Base-by-base conservation (phyloP, 495 filamentous ascomycete species). In the Annulohypoxylon nitens region DNA sequence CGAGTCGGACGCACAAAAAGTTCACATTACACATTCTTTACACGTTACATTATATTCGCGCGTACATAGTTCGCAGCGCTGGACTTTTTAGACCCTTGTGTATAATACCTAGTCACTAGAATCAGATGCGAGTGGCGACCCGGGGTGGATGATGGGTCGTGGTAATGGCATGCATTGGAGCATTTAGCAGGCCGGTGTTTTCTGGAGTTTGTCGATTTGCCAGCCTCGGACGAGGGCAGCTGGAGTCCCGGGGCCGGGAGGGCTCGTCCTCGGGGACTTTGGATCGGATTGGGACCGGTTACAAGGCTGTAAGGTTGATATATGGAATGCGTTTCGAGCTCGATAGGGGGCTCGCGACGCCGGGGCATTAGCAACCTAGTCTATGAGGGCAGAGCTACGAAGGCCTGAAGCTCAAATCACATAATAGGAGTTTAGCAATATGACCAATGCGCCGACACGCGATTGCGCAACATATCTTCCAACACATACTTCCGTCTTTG, bases 21-120 rank as follows among this genome's bases (percentile, higher is more conserved):
- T 47, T 61, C 66, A 30, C 66, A 61, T 55, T 47, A 57, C 66
- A 30, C 66, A 61, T 55, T 71, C 58, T 12, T 68, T 60, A 65
- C 64, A 64, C 26, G 25, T 66, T 47, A 18, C 41, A 69, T 70
- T 41, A 58, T 65, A 20, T 72, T 69, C 55, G 60, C 69, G 73
- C 73, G 73, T 75, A 77, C 62, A 74, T 77, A 77, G 64, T 73
- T 65, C 53, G 34, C 47, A 51, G 70, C 71, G 64, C 62, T 64
- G 47, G 64, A 30, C 26, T 39, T 48, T 59, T 48, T 59, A 61
- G 65, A 60, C 58, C 72, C 61, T 75, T 74, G 51, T 79, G 77
- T 79, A 77, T 75, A 79, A 71, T 72, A 75, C 45, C 41, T 75
- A 75, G 64, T 77, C 67, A 71, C 64, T 67, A 62, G 64, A 73